Conservation (phyloP, 176 grass and related monocot genomes). For the Elaeis guineensis region DNA sequence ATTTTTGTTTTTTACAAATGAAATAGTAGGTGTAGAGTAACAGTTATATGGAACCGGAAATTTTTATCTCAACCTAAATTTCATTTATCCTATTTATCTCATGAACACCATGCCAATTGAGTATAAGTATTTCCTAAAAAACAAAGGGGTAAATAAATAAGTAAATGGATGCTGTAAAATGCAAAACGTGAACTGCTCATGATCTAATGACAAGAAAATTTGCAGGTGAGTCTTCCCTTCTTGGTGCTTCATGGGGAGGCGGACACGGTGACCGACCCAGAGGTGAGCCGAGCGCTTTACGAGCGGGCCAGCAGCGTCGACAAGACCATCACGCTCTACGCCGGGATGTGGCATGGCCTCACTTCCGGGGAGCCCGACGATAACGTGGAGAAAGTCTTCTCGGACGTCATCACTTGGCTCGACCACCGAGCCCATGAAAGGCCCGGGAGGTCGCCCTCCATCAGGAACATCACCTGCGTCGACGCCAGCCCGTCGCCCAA, state of each 20-base stretch:
- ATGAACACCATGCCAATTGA: too few species aligned
- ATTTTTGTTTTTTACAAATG: too few species aligned
- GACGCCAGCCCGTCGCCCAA: conserved; percentile 5
- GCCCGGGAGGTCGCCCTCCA: background rate
- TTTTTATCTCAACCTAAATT: too few species aligned
- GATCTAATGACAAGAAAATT: background rate
- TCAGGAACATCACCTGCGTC: background rate
- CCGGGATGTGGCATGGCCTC: conserved; percentile 87
- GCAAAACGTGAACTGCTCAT: too few species aligned
- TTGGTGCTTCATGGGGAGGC: conserved; percentile 87
- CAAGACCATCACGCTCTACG: conserved; percentile 86
- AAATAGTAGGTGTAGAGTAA: too few species aligned
- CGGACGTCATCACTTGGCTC: conserved; percentile 71
- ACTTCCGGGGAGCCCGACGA: conserved; percentile 71
- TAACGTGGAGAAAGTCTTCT: conserved; percentile 59
- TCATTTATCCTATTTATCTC: too few species aligned
- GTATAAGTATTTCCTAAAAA: too few species aligned
- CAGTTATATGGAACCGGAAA: too few species aligned
- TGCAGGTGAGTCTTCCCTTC: conserved; percentile 65
- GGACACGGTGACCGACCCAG: conserved; percentile 76
- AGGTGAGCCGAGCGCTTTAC: conserved; percentile 67
- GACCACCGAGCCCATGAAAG: conserved; percentile 24
- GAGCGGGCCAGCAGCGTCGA: conserved; percentile 45
- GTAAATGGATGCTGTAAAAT: too few species aligned
- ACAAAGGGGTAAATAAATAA: too few species aligned